Percentiles rank a stretch among this genome's conserved stretches.
phyloP scores from a whole-genome alignment of 257 asterid species.

The Buddleja alternifolia region DNA sequence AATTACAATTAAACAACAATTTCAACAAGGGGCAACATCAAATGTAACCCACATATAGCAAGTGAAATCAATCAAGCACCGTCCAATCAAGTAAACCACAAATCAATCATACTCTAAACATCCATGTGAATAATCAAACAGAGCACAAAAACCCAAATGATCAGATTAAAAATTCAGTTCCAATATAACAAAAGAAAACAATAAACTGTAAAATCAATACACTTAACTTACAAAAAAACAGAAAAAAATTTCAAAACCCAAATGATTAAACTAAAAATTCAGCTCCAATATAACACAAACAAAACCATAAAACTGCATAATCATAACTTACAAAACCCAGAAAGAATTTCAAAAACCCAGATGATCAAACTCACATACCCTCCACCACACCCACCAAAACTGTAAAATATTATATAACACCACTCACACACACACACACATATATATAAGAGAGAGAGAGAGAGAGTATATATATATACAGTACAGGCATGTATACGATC shows the following conservation, averaged over 20 bases:
- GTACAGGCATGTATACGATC: conserved; percentile 92
- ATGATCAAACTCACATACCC: conserved; percentile 16
- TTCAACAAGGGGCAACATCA: conserved; percentile 23
- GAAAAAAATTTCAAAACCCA: conserved; percentile 11
- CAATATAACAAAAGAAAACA: not conserved
- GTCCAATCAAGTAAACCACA: conserved; percentile 19
- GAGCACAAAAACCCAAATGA: conserved; percentile 14
- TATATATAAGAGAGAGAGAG: conserved; percentile 10
- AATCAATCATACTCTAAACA: conserved; percentile 14
- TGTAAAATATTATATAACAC: not conserved
- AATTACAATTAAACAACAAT: not conserved
- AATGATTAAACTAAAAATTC: conserved; percentile 5
- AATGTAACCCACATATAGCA: not conserved
- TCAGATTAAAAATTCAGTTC: not conserved
- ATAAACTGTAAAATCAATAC: not conserved
- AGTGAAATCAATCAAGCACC: conserved; percentile 20
- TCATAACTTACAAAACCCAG: not conserved
- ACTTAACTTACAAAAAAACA: not conserved
- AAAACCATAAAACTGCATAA: not conserved
- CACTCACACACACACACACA: no score
- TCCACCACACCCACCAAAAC: conserved; percentile 17
- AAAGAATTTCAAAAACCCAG: conserved; percentile 25
- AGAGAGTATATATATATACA: conserved; percentile 23
- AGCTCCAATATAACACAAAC: not conserved
- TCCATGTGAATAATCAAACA: not conserved